Evolutionary conservation across 495 filamentous ascomycete genomes (phyloP).

Genomic region (Penicillium verhagenii): DNA sequence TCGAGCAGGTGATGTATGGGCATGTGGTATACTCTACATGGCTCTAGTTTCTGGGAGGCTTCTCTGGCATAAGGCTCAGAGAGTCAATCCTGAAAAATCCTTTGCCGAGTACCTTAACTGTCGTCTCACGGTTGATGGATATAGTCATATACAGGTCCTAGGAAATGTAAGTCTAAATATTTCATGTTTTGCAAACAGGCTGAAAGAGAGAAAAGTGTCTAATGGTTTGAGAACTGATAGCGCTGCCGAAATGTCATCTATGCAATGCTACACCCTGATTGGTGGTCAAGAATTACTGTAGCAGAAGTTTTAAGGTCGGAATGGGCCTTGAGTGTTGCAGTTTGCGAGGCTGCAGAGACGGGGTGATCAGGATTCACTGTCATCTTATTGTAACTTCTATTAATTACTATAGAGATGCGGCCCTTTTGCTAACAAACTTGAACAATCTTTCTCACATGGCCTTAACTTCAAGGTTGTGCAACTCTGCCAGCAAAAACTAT

Average conservation of each 20-base stretch:
- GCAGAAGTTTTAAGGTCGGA: conserved; percentile 87
- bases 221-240: background rate
- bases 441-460: too few species aligned
- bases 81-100: background rate
- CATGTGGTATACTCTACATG: conserved; percentile 21
- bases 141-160: background rate
- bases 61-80: conserved; percentile 9
- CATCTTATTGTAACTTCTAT: background rate
- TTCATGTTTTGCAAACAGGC: too few species aligned
- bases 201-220: background rate
- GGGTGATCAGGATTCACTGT: background rate
- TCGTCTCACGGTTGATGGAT: background rate
- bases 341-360: conserved; percentile 77
- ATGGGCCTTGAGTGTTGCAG: conserved; percentile 83
- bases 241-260: conserved; percentile 89
- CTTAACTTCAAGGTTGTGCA: too few species aligned
- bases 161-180: background rate
- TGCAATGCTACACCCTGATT: conserved; percentile 84
- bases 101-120: background rate
- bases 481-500: too few species aligned
- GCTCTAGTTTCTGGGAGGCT: conserved; percentile 11
- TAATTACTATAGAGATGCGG: too few species aligned
- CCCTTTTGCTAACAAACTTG: too few species aligned
- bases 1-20: conserved; percentile 20
- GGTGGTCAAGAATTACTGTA: conserved; percentile 74